Conservation (phyloP, 768 basidiomycete species). For the Termitomyces sp. region DNA sequence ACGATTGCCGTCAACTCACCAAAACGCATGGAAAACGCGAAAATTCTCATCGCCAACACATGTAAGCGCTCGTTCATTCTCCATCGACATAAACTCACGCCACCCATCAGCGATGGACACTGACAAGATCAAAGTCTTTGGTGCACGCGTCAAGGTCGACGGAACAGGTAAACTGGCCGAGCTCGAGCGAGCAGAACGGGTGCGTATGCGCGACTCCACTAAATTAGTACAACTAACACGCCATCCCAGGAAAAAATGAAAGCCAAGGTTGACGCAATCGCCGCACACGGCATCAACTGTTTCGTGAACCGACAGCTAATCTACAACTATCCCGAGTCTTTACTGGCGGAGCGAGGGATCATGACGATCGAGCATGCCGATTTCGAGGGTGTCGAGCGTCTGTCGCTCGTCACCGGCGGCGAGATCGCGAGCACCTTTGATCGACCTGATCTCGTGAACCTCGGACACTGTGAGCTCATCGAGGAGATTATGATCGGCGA, state of each 20-base stretch:
- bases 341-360: conserved; percentile 93
- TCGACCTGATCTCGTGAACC: conserved; percentile 84
- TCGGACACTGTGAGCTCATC: conserved; percentile 90
- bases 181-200: conserved; percentile 92
- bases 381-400: conserved; percentile 95
- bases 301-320: conserved; percentile 98
- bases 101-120: conserved; percentile 89
- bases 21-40: conserved; percentile 90
- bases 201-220: conserved; percentile 23
- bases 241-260: conserved; percentile 93
- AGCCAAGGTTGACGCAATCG: conserved; percentile 92
- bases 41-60: conserved; percentile 97
- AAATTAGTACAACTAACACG: neutral
- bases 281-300: conserved; percentile 90
- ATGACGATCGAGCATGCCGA: conserved; percentile 98
- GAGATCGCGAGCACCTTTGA: conserved; percentile 98
- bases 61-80: conserved; percentile 44
- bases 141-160: conserved; percentile 93
- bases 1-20: conserved; percentile 91
- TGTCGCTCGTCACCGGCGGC: conserved; percentile 95
- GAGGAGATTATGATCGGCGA: conserved; percentile 99
- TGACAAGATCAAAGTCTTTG: conserved; percentile 99
- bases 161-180: conserved; percentile 96
- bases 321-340: conserved; percentile 98
- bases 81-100: neutral